phyloP scores from a whole-genome alignment of 1,284 basidiomycete species.

The Ceratobasidium sp. region DNA sequence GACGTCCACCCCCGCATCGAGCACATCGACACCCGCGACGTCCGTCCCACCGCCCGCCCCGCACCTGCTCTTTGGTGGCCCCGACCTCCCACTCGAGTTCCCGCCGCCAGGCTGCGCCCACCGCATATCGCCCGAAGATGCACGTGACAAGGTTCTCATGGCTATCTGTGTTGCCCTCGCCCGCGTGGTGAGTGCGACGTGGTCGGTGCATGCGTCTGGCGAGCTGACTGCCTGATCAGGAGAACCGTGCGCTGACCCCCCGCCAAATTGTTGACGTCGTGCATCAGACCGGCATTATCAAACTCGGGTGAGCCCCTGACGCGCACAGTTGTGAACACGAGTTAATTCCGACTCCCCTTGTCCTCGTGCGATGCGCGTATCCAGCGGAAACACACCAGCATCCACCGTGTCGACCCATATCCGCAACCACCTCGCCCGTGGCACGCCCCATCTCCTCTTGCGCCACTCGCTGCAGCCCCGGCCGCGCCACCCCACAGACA shows the following conservation, averaged over 20 bases:
- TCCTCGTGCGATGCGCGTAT: neutral
- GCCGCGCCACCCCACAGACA: constrained; percentile 26
- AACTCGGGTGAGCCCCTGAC: constrained; percentile 36
- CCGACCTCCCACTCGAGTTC: constrained; percentile 6
- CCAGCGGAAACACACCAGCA: constrained; percentile 30
- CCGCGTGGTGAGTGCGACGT: constrained; percentile 9
- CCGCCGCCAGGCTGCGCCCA: constrained; percentile 5
- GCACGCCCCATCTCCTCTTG: constrained; percentile 12
- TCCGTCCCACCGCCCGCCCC: neutral
- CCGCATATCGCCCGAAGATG: constrained; percentile 4
- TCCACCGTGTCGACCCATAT: constrained; percentile 34
- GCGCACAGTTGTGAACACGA: constrained; percentile 2
- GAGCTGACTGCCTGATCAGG: neutral
- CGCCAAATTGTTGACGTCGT: constrained; percentile 36
- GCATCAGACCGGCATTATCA: constrained; percentile 27
- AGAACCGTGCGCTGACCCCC: constrained; percentile 34
- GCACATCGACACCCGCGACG: constrained; percentile 3
- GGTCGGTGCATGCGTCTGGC: neutral
- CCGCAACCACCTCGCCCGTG: constrained; percentile 16
- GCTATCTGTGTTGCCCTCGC: constrained; percentile 28
- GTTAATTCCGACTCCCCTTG: constrained; percentile 11
- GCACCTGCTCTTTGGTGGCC: neutral
- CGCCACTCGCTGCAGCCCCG: constrained; percentile 33
- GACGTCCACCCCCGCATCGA: neutral
- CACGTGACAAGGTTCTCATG: constrained; percentile 33